Percentiles rank a stretch among this genome's conserved stretches.
Evolutionary conservation across 306 rosid species (phyloP).

Genomic region (Acacia confusa): DNA sequence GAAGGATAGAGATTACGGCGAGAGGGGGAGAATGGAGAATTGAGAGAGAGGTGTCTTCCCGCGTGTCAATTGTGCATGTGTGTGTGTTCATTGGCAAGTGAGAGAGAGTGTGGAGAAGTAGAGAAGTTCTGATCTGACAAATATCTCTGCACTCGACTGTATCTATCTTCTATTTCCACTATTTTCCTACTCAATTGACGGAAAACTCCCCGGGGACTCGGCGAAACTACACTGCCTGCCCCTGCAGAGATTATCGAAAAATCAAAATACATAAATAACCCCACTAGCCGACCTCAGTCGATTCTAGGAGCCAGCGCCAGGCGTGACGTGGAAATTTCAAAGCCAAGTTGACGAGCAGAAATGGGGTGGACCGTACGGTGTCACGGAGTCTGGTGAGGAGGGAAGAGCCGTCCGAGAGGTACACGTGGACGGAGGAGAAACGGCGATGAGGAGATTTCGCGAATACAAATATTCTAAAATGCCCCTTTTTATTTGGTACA

Average conservation of each 20-base stretch:
- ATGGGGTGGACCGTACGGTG: neutral
- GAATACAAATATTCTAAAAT: no score
- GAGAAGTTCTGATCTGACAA: slow-evolving; percentile 53
- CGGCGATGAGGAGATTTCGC: no score
- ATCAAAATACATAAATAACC: slow-evolving; percentile 24
- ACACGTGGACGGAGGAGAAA: slow-evolving; percentile 2
- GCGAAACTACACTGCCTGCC: neutral
- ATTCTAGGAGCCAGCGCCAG: no score
- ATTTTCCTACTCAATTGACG: slow-evolving; percentile 16
- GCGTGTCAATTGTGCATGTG: slow-evolving; percentile 34
- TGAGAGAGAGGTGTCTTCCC: neutral
- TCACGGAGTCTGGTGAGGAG: neutral
- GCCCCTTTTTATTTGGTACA: no score
- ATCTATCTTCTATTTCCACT: slow-evolving; percentile 36
- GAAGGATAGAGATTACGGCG: neutral
- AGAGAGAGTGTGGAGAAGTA: slow-evolving; percentile 1
- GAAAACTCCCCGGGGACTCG: neutral
- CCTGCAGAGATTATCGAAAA: no score
- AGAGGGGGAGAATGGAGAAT: neutral
- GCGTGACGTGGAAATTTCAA: neutral
- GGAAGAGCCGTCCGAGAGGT: neutral
- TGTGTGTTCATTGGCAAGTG: slow-evolving; percentile 10
- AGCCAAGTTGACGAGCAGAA: neutral
- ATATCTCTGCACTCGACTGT: slow-evolving; percentile 44
- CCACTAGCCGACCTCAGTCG: neutral